A percentile compares a stretch with the other conserved stretches of the same genome.
phyloP scores from a whole-genome alignment of 2,329 filamentous ascomycete genomes.

The Juglanconis oblonga region DNA sequence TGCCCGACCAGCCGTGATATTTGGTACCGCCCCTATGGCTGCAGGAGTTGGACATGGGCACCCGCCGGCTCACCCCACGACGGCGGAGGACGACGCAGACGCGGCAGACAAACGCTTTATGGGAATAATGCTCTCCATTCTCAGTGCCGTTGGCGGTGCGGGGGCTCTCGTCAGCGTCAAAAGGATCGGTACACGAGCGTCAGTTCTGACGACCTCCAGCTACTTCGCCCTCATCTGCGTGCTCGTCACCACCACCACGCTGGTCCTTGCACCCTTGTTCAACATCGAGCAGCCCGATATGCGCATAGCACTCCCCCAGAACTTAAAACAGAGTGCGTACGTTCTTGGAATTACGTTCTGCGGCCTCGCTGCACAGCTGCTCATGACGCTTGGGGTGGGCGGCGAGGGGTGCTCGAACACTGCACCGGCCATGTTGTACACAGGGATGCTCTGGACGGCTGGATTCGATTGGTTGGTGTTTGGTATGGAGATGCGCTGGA shows the following conservation, averaged over 20 bases:
- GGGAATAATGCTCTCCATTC: conserved; percentile 68
- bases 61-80: not conserved
- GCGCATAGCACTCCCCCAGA: conserved; percentile 41
- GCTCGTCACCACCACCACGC: conserved; percentile 2
- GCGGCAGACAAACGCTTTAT: conserved; percentile 64
- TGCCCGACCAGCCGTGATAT: conserved; percentile 56
- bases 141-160: conserved; percentile 75
- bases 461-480: conserved; percentile 46
- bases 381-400: conserved; percentile 74
- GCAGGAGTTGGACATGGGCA: not conserved
- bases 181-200: conserved; percentile 17
- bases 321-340: conserved; percentile 60
- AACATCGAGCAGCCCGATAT: conserved; percentile 43
- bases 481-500: conserved; percentile 46
- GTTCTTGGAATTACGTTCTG: conserved; percentile 66
- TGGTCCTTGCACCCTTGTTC: conserved; percentile 34
- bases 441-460: conserved; percentile 54
- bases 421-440: conserved; percentile 57
- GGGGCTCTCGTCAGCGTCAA: conserved; percentile 32
- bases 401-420: conserved; percentile 63
- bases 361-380: conserved; percentile 63
- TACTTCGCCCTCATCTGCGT: conserved; percentile 28
- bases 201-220: conserved; percentile 15
- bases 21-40: not conserved
- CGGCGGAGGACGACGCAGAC: conserved; percentile 30